A percentile compares a stretch with the other conserved stretches of the same genome.
Evolutionary conservation across 345 rosid genomes (phyloP).

Genomic region (Acer saccharum): DNA sequence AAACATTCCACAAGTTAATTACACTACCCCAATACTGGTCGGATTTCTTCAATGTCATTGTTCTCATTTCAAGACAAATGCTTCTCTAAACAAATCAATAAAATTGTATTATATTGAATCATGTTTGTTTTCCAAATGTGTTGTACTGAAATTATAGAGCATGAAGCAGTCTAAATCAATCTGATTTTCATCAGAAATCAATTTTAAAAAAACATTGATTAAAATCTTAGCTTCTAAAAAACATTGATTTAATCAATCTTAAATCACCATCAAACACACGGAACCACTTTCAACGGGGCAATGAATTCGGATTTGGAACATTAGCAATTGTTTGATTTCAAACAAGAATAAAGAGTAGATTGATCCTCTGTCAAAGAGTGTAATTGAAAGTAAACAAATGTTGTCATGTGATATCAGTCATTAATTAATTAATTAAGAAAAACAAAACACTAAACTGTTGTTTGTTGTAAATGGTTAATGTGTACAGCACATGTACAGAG

Average conservation of each 20-base stretch:
- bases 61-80: constrained; percentile 36
- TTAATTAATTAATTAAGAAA: background rate
- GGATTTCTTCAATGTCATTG: constrained; percentile 22
- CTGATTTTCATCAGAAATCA: no score
- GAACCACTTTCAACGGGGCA: background rate
- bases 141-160: constrained; percentile 48
- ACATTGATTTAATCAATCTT: background rate
- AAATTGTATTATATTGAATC: background rate
- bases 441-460: background rate
- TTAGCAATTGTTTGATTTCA: background rate
- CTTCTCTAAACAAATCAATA: constrained; percentile 1
- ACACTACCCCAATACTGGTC: constrained; percentile 31
- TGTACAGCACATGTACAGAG: background rate
- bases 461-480: background rate
- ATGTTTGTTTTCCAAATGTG: constrained; percentile 24
- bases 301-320: background rate
- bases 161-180: constrained; percentile 17
- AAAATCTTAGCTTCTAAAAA: no score
- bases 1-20: constrained; percentile 38
- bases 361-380: background rate
- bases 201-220: no score
- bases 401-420: background rate
- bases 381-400: background rate
- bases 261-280: constrained; percentile 12
- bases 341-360: background rate